phyloP scores from a whole-genome alignment of 164 flowering plant species.

The Saururus chinensis region DNA sequence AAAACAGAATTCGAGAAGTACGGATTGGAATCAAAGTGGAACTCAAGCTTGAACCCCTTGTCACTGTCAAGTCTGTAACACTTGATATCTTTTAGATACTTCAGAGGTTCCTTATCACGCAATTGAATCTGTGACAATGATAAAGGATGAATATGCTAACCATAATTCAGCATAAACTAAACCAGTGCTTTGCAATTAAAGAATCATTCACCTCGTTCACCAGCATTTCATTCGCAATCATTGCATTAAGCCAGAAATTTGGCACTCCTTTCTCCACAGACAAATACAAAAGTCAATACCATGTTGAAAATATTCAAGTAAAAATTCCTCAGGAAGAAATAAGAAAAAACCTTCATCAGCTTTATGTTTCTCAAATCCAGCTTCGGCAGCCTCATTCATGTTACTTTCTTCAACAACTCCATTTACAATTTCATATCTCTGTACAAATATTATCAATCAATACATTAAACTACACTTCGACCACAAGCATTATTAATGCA shows the following conservation, averaged over 20 bases:
- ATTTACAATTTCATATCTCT: constrained; percentile 14
- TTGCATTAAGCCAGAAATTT: constrained; percentile 77
- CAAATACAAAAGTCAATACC: background rate
- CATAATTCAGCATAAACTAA: background rate
- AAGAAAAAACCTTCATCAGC: background rate
- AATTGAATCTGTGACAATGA: constrained; percentile 43
- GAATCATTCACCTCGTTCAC: constrained; percentile 48
- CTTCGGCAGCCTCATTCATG: background rate
- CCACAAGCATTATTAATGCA: background rate
- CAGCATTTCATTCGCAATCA: constrained; percentile 72
- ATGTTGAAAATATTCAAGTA: no score
- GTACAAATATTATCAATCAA: background rate
- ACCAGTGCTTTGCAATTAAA: no score
- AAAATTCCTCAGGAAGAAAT: no score
- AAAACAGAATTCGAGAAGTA: constrained; percentile 31
- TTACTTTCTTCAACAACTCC: constrained; percentile 13
- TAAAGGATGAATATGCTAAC: background rate
- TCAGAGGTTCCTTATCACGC: constrained; percentile 88
- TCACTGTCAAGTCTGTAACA: constrained; percentile 29
- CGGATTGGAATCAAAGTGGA: constrained; percentile 36
- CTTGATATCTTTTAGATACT: constrained; percentile 50
- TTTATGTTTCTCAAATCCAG: background rate
- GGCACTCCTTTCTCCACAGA: constrained; percentile 76
- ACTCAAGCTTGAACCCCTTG: constrained; percentile 47
- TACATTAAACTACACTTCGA: background rate